A percentile compares a stretch with the other conserved stretches of the same genome.
phyloP scores from a whole-genome alignment of 805 yeast species.

The Naumovozyma baii region DNA sequence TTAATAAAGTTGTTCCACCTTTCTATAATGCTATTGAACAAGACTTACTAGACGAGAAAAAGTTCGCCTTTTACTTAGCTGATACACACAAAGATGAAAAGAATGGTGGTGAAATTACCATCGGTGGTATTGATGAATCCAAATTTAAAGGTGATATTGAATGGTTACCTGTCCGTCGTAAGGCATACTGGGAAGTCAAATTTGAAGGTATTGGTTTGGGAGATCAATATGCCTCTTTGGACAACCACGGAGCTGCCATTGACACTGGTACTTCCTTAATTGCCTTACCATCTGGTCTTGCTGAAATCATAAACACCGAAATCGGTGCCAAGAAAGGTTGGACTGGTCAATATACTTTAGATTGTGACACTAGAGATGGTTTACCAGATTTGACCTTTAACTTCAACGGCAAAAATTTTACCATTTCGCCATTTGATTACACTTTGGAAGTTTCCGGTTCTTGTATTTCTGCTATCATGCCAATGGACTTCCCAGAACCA shows the following conservation, averaged over 20 bases:
- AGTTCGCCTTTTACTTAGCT: slow-evolving; percentile 87
- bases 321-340: slow-evolving; percentile 96
- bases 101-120: slow-evolving; percentile 85
- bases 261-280: slow-evolving; percentile 97
- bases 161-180: slow-evolving; percentile 96
- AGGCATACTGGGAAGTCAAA: slow-evolving; percentile 98
- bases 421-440: slow-evolving; percentile 83
- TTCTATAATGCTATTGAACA: slow-evolving; percentile 76
- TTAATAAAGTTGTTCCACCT: slow-evolving; percentile 85
- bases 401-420: slow-evolving; percentile 84
- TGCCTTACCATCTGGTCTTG: slow-evolving; percentile 88
- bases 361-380: slow-evolving; percentile 73
- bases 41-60: slow-evolving; percentile 74
- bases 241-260: slow-evolving; percentile 87
- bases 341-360: slow-evolving; percentile 94
- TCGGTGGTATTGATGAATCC: slow-evolving; percentile 84
- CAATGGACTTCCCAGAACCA: slow-evolving; percentile 95
- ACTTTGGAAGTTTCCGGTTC: slow-evolving; percentile 90
- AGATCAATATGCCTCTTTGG: slow-evolving; percentile 77
- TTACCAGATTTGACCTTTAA: slow-evolving; percentile 89
- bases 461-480: slow-evolving; percentile 92
- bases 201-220: slow-evolving; percentile 88
- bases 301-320: slow-evolving; percentile 89
- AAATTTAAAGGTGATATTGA: slow-evolving; percentile 76
- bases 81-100: slow-evolving; percentile 57